Conservation (phyloP, 2,329 filamentous ascomycete species). For the Elsinoe arachidis region DNA sequence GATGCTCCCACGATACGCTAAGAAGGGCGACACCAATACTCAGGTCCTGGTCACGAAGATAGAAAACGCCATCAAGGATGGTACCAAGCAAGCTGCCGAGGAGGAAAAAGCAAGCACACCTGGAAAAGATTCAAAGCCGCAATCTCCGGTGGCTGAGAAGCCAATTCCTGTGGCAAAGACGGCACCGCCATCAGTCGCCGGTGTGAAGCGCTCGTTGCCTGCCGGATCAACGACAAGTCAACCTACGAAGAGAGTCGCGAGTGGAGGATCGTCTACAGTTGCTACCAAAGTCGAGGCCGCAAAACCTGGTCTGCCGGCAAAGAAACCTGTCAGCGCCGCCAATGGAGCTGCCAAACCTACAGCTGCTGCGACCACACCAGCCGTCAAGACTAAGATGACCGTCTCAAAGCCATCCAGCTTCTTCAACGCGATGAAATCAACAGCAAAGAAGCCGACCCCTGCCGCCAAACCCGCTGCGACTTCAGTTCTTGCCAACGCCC, state of each 20-base stretch:
- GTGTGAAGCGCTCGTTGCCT: conserved; percentile 26
- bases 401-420: conserved; percentile 38
- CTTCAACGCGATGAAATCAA: conserved; percentile 39
- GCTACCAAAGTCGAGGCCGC: conserved; percentile 3
- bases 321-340: conserved; percentile 19
- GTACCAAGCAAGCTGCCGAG: conserved; percentile 32
- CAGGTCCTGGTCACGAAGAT: conserved; percentile 54
- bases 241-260: conserved; percentile 29
- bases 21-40: conserved; percentile 56
- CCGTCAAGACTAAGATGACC: conserved; percentile 29
- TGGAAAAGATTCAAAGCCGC: conserved; percentile 25
- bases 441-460: conserved; percentile 35
- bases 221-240: conserved; percentile 15
- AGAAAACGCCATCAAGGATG: conserved; percentile 30
- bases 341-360: conserved; percentile 20
- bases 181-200: conserved; percentile 23
- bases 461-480: conserved; percentile 16
- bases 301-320: conserved; percentile 16
- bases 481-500: conserved; percentile 16
- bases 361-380: conserved; percentile 15
- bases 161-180: conserved; percentile 14
- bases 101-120: conserved; percentile 23
- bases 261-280: conserved; percentile 7
- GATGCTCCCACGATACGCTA: conserved; percentile 54
- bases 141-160: conserved; percentile 3